Evolutionary conservation across 768 basidiomycete species (phyloP).

Genomic region (Hemileccinum impolitum): DNA sequence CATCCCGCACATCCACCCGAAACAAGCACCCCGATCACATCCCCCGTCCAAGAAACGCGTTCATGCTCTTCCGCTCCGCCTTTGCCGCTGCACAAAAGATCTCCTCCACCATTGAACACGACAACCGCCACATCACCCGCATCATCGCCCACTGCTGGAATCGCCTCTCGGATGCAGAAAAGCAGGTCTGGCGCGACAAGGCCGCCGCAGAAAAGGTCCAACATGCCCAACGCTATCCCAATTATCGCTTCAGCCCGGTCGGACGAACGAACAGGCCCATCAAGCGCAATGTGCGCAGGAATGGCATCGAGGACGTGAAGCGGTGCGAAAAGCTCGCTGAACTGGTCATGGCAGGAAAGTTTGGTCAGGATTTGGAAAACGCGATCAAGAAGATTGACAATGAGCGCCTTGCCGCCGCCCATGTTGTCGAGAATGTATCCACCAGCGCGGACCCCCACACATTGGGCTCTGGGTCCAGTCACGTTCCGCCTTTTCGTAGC

Average conservation of each 20-base stretch:
- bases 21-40: slow-evolving; percentile 40
- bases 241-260: slow-evolving; percentile 52
- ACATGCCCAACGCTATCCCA: slow-evolving; percentile 47
- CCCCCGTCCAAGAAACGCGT: slow-evolving; percentile 40
- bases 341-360: slow-evolving; percentile 47
- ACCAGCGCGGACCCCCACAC: neutral
- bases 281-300: slow-evolving; percentile 52
- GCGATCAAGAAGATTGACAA: slow-evolving; percentile 39
- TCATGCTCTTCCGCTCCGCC: slow-evolving; percentile 60
- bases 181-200: slow-evolving; percentile 46
- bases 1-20: slow-evolving; percentile 25
- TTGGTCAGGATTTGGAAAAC: slow-evolving; percentile 44
- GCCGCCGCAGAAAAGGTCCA: slow-evolving; percentile 51
- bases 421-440: neutral
- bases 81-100: slow-evolving; percentile 54
- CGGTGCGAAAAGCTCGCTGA: slow-evolving; percentile 51
- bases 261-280: slow-evolving; percentile 41
- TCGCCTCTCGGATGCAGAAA: slow-evolving; percentile 46
- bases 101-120: slow-evolving; percentile 45
- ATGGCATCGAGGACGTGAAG: slow-evolving; percentile 43
- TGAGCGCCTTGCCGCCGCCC: neutral
- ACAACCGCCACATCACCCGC: slow-evolving; percentile 57
- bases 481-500: slow-evolving; percentile 26
- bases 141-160: slow-evolving; percentile 57
- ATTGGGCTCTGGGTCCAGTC: neutral